Conservation (phyloP, 2,329 filamentous ascomycete genomes). For the Epichloe typhina region DNA sequence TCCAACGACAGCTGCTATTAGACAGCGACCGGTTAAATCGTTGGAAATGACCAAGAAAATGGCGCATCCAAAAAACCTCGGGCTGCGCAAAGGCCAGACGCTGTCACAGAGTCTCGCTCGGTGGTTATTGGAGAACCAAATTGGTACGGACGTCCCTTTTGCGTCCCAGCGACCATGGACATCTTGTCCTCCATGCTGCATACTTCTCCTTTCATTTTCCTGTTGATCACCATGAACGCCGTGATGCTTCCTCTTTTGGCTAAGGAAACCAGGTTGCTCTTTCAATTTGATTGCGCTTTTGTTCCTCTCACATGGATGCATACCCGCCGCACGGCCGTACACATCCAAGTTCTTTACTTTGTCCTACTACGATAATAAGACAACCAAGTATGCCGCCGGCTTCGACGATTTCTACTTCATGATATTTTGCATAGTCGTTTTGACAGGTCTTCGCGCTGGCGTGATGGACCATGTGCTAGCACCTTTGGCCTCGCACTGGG, state of each 20-base stretch:
- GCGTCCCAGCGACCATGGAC: background rate
- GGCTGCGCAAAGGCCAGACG: background rate
- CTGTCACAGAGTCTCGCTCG: background rate
- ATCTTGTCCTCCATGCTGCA: too few relatives aligned
- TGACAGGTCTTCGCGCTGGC: slow-evolving; percentile 73
- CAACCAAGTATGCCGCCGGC: slow-evolving; percentile 61
- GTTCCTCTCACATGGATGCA: slow-evolving; percentile 65
- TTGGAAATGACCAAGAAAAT: background rate
- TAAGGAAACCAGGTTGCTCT: background rate
- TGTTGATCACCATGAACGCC: background rate
- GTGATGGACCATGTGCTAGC: slow-evolving; percentile 76
- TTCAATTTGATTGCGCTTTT: slow-evolving; percentile 57
- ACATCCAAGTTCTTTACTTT: slow-evolving; percentile 78
- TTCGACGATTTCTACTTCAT: slow-evolving; percentile 69
- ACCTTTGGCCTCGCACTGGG: slow-evolving; percentile 58
- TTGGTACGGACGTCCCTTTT: background rate
- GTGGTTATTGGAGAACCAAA: background rate
- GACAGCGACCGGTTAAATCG: too few relatives aligned
- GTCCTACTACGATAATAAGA: slow-evolving; percentile 62
- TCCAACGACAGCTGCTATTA: too few relatives aligned
- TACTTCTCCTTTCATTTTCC: background rate
- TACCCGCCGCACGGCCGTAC: slow-evolving; percentile 63
- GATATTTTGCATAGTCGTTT: slow-evolving; percentile 62
- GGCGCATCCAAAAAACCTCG: background rate
- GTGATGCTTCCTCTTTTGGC: background rate